Conservation (phyloP, 192 early-diverging fungal species). For the Backusella macrospora region DNA sequence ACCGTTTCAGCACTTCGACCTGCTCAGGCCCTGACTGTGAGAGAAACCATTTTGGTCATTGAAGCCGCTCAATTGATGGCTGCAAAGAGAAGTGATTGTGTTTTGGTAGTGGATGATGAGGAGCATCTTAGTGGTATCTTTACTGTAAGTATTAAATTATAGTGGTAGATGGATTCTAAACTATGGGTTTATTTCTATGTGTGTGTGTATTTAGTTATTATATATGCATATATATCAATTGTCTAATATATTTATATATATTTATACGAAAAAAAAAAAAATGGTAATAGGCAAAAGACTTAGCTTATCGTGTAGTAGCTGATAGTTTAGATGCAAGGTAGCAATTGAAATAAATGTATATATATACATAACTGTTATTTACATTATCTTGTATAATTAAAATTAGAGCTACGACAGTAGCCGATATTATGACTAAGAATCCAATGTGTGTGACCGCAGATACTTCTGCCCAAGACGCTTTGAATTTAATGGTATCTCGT, state of each 20-base stretch:
- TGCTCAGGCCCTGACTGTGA: conserved; percentile 83
- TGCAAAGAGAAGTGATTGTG: conserved; percentile 93
- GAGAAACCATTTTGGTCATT: conserved; percentile 71
- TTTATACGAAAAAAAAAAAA: too few relatives aligned
- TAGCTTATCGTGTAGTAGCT: conserved; percentile 87
- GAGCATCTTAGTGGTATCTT: conserved; percentile 94
- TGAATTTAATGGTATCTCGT: conserved; percentile 77
- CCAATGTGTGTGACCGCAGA: conserved; percentile 83
- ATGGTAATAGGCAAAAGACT: conserved; percentile 69
- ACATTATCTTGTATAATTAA: not conserved
- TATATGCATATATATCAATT: not conserved
- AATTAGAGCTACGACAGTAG: conserved; percentile 55
- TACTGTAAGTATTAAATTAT: conserved; percentile 47
- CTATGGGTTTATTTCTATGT: too few relatives aligned
- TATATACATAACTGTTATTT: not conserved
- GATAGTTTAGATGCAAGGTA: conserved; percentile 62
- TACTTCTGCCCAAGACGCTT: conserved; percentile 73
- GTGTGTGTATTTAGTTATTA: not conserved
- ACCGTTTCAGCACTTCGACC: conserved; percentile 91
- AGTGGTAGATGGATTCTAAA: too few relatives aligned
- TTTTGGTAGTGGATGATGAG: conserved; percentile 90
- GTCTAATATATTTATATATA: not conserved
- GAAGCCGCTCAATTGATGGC: conserved; percentile 95
- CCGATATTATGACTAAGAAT: conserved; percentile 80
- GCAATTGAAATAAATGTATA: not conserved